Percentiles rank a stretch among this genome's conserved stretches.
These are phyloP conservation scores for Malus hybrid DNA, from an alignment of 331 rosid genomes.

Conservation along the genomic window DNA sequence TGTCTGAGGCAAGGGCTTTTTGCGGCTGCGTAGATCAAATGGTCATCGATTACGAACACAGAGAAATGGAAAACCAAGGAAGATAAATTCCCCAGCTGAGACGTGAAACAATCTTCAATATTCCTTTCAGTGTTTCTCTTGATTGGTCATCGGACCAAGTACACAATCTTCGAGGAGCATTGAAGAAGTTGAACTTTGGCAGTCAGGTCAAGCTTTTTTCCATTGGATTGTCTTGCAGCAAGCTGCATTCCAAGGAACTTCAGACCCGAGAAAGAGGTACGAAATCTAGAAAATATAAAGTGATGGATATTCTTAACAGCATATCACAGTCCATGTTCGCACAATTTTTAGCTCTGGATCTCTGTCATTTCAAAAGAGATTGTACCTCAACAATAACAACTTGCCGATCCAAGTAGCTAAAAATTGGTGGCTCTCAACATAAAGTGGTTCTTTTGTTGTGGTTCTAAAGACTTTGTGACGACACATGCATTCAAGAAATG, in stretches of 20 bases:
- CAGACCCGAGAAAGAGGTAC: neutral
- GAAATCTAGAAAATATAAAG: neutral
- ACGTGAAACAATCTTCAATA: neutral
- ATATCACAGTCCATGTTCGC: neutral
- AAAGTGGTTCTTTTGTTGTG: too few relatives aligned
- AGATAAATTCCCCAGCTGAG: neutral
- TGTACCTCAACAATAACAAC: neutral
- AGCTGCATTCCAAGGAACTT: slow-evolving; percentile 2
- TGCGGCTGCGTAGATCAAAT: neutral
- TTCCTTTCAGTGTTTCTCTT: neutral
- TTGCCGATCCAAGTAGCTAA: too few relatives aligned
- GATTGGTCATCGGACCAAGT: neutral
- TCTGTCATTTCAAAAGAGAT: neutral
- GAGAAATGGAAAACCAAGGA: slow-evolving; percentile 9
- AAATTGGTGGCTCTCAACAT: too few relatives aligned
- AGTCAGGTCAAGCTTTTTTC: neutral
- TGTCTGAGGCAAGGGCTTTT: slow-evolving; percentile 8
- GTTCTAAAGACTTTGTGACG: too few relatives aligned
- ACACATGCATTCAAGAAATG: too few relatives aligned
- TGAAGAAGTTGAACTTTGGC: neutral
- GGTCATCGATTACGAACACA: neutral
- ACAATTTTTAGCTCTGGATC: neutral
- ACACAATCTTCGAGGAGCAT: neutral
- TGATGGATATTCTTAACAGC: neutral
- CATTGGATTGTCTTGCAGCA: neutral